phyloP scores from a whole-genome alignment of 2,329 filamentous ascomycete species.

The Monilinia vaccinii-corymbosi region DNA sequence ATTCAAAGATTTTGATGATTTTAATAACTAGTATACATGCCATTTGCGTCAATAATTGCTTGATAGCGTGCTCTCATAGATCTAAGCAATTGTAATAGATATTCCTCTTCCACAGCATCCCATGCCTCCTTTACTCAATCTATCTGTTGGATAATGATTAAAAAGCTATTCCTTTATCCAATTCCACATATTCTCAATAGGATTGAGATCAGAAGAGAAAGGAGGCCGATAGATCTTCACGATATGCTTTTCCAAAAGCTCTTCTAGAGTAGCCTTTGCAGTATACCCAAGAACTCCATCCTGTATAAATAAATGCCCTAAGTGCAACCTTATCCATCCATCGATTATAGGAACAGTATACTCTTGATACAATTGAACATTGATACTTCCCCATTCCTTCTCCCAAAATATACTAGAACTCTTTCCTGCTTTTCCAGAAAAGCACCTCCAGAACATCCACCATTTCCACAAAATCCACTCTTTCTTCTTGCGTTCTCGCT shows the following conservation, averaged over 20 bases:
- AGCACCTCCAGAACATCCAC: not conserved
- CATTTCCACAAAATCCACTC: too few species aligned
- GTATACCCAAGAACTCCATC: not conserved
- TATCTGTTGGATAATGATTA: not conserved
- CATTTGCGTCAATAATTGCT: too few species aligned
- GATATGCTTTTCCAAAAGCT: not conserved
- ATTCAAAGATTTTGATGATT: too few species aligned
- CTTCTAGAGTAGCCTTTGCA: not conserved
- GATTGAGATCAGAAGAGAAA: not conserved
- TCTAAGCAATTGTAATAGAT: too few species aligned
- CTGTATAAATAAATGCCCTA: too few species aligned
- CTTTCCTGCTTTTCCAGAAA: not conserved
- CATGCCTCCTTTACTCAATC: too few species aligned
- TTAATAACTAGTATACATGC: too few species aligned
- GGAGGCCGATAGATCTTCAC: too few species aligned
- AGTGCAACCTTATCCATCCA: too few species aligned
- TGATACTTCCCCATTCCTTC: not conserved
- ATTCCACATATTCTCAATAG: not conserved
- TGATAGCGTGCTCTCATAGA: too few species aligned
- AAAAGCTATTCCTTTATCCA: not conserved
- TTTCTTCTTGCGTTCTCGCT: not conserved
- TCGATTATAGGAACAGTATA: too few species aligned
- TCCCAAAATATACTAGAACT: not conserved
- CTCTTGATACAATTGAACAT: not conserved
- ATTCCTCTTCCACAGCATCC: too few species aligned